Conservation (phyloP, 202 grass and related monocot genomes). For the Tripidium arundinaceum region DNA sequence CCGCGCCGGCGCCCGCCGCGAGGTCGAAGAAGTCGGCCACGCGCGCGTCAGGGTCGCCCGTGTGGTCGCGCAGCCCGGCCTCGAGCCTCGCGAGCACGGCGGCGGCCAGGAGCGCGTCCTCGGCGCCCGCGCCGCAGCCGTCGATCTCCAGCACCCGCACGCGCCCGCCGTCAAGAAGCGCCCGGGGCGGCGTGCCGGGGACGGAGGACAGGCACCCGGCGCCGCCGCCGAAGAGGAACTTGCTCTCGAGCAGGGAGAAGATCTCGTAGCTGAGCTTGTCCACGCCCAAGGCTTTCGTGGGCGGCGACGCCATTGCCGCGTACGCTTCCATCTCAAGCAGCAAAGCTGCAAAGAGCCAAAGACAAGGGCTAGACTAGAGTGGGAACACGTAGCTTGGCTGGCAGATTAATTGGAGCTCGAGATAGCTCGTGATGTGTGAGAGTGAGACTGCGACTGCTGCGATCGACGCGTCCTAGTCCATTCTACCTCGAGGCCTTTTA, state of each 20-base stretch:
- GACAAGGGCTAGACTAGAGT: neutral
- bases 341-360: no score
- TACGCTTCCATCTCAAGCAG: conserved; percentile 28
- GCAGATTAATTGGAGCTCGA: neutral
- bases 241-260: conserved; percentile 70
- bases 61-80: conserved; percentile 17
- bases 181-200: conserved; percentile 9
- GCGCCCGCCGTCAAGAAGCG: conserved; percentile 26
- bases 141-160: conserved; percentile 69
- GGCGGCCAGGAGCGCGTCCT: conserved; percentile 47
- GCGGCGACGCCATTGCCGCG: conserved; percentile 23
- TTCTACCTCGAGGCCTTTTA: neutral
- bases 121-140: conserved; percentile 37
- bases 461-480: neutral
- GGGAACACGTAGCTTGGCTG: neutral
- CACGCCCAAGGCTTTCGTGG: neutral
- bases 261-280: conserved; percentile 72
- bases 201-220: conserved; percentile 11
- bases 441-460: neutral
- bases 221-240: conserved; percentile 36
- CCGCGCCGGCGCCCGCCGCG: conserved; percentile 53
- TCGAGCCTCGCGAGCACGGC: conserved; percentile 59
- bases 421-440: neutral
- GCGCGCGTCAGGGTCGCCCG: conserved; percentile 33
- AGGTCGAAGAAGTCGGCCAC: conserved; percentile 81